A percentile compares a stretch with the other conserved stretches of the same genome.
phyloP scores from a whole-genome alignment of 2,329 filamentous ascomycete species.

The Cercospora zeina region DNA sequence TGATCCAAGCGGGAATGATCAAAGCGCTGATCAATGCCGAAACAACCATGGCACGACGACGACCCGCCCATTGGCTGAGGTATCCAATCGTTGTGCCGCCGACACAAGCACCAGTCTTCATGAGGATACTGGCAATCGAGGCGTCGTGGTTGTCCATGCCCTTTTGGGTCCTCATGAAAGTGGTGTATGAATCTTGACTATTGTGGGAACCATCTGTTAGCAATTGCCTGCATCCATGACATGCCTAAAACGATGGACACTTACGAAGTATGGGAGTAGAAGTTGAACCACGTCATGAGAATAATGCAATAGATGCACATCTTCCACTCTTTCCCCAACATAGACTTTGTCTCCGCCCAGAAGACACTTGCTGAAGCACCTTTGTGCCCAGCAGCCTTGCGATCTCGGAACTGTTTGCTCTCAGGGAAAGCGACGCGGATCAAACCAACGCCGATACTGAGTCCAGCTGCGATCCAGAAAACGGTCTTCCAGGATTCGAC shows the following conservation, averaged over 20 bases:
- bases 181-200: slow-evolving; percentile 78
- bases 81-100: slow-evolving; percentile 74
- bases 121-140: slow-evolving; percentile 74
- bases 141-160: slow-evolving; percentile 64
- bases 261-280: slow-evolving; percentile 66
- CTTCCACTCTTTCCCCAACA: slow-evolving; percentile 71
- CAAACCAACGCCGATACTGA: slow-evolving; percentile 68
- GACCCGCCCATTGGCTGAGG: slow-evolving; percentile 71
- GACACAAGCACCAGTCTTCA: slow-evolving; percentile 75
- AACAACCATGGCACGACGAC: slow-evolving; percentile 66
- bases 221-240: neutral
- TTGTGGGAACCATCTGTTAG: neutral
- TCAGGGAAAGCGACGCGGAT: slow-evolving; percentile 70
- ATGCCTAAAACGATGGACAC: neutral
- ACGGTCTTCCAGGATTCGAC: slow-evolving; percentile 67
- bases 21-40: slow-evolving; percentile 60
- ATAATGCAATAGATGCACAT: slow-evolving; percentile 69
- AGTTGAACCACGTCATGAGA: slow-evolving; percentile 74
- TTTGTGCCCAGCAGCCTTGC: slow-evolving; percentile 61
- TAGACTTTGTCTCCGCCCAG: slow-evolving; percentile 67
- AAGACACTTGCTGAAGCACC: slow-evolving; percentile 54
- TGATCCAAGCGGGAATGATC: slow-evolving; percentile 70
- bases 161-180: slow-evolving; percentile 74
- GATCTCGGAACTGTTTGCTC: slow-evolving; percentile 71
- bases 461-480: slow-evolving; percentile 64